Conservation (phyloP, 208 protist genomes). For the Trypanosoma vivax region DNA sequence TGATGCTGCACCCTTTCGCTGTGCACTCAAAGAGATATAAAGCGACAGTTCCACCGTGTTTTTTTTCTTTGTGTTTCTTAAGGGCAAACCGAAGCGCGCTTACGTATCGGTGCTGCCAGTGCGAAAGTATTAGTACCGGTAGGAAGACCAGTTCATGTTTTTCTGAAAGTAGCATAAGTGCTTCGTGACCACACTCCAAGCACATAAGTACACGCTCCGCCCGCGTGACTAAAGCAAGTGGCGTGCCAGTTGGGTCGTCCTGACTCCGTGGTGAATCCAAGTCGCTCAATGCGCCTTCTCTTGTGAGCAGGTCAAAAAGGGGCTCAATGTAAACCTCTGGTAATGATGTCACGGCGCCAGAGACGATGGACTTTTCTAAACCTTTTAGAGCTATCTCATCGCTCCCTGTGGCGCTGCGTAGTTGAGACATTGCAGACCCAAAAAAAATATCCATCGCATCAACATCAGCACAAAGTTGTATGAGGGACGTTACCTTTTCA, state of each 20-base stretch:
- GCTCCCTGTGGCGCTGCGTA: conserved; percentile 9
- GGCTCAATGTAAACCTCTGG: conserved; percentile 47
- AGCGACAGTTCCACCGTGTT: conserved; percentile 1
- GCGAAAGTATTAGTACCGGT: conserved; percentile 34
- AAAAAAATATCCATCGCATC: conserved; percentile 58
- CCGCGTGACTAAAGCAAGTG: conserved; percentile 13
- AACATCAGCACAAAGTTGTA: conserved; percentile 36
- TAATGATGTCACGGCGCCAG: conserved; percentile 36
- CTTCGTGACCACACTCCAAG: conserved; percentile 33
- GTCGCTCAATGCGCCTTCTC: not conserved
- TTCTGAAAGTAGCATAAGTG: conserved; percentile 39
- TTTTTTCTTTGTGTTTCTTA: conserved; percentile 4
- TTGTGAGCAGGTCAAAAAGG: conserved; percentile 41
- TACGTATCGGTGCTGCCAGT: conserved; percentile 36
- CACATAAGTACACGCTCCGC: conserved; percentile 55
- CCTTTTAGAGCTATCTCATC: conserved; percentile 26
- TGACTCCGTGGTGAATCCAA: not conserved
- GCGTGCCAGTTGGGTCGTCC: not conserved
- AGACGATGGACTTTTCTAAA: conserved; percentile 38
- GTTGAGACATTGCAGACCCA: conserved; percentile 24
- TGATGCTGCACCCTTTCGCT: conserved; percentile 9
- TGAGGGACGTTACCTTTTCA: conserved; percentile 15
- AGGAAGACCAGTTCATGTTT: conserved; percentile 39
- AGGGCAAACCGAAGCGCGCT: conserved; percentile 52
- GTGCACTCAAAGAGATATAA: conserved; percentile 20